Base-by-base conservation (phyloP, 2,329 filamentous ascomycete genomes). In the Alternaria conjuncta region DNA sequence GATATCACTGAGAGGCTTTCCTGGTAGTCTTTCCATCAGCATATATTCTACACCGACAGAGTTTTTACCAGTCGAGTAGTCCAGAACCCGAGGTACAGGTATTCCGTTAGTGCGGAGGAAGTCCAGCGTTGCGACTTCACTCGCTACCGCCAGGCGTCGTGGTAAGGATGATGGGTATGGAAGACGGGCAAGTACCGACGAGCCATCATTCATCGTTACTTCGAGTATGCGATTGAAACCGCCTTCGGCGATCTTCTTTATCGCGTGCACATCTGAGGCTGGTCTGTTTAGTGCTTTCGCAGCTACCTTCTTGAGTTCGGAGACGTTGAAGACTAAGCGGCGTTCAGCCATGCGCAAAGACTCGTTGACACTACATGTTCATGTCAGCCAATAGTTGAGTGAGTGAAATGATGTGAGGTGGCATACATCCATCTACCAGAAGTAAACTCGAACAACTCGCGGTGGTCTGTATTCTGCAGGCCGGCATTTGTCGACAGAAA, bases 121-220 rank as follows among this genome's bases (percentile, higher is more conserved):
- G 21, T 70, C 71, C 61, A 79, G 61, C 3, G 77, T 80, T 32
- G 80, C 78, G n/a, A 80, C 78, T 63, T 81, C 77, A 64, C 78
- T 80, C n/a, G 77, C 78, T 12, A 77, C 74, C 21, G 73, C 75
- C 28, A 73, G 61, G n/a, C 60, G 64, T 54, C 71, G 59, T 18
- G 75, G 66, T 12, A 72, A 63, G 25, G 78, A 77, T 6, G 63
- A 68, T 4, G 75, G 75, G 60, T 80, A 80, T 3, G 78, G 80
- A 12, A 81, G 63, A 21, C 75, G 70, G 6, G 73, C 76, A 46
- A 81, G 49, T 28, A 80, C 57, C 28, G 63, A 66, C 3, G 57
- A 61, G 3, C 72, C 74, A 66, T 79, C 70, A 18, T 62, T 64
- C 65, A 80, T 74, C 3, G 56, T 65, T 8, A 74, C 64, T 25